Base-by-base conservation (phyloP, 2,329 filamentous ascomycete species). In the Trichoderma arundinaceum region DNA sequence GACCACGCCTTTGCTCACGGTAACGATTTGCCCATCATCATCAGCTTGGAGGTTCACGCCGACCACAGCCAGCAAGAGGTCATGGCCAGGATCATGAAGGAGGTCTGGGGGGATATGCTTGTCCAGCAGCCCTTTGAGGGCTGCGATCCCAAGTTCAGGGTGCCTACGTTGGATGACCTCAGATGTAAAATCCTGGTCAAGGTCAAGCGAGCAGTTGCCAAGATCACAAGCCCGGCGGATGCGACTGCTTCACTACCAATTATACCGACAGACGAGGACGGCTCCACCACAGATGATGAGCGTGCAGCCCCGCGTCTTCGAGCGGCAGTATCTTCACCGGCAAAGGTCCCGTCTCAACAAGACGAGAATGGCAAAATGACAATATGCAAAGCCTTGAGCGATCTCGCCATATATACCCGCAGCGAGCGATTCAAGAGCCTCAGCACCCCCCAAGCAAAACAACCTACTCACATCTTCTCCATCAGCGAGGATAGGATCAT, bases 21-120 rank as follows among this genome's bases (percentile, higher is more conserved):
- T 67, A 86, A 91, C 60, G 86, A 91, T 60, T 81, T 97, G 19
- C 95, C 95, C 0, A 81, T 99, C 44, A 96, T 98, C 66, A 87
- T 98, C 69, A 97, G 93, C 75, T 83, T 98, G 6, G 95, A 99
- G 77, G 92, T 98, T 0, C 94, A 98, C 76, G 90, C 92, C 13
- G 87, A 90, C 67, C 80, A 84, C 1, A 87, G 91, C 61, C 94
- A 98, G 77, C 95, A 99, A 77, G 88, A 92, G 69, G 85, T 91
- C 58, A 97, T 98, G 92, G 94, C 97, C 10, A 86, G 91, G 64
- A 96, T 98, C 69, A 97, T 99, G 90, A 88, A 88, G 69, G 88
- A 97, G 70, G 90, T 92, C 69, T 99, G 94, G 93, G 86, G 84
- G 46, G 88, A 86, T 0, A 79, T 90, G 72, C 82, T 98, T 6